Conservation (phyloP, 495 filamentous ascomycete genomes). For the Tuber microsphaerosporum region DNA sequence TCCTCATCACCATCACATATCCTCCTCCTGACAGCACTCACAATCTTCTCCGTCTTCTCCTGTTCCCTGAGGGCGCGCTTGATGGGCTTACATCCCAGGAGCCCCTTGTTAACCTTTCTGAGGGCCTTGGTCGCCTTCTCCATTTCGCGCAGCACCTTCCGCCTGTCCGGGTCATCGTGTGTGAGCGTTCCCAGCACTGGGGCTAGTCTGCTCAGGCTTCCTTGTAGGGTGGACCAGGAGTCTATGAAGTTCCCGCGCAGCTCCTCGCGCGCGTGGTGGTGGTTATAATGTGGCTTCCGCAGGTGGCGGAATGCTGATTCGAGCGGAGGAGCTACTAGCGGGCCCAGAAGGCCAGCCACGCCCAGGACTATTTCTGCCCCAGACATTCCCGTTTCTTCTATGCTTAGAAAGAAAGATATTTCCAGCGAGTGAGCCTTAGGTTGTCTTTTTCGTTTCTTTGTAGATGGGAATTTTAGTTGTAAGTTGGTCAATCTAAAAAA, state of each 20-base stretch:
- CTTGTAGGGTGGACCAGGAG: constrained; percentile 15
- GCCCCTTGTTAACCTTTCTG: constrained; percentile 11
- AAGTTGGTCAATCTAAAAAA: neutral
- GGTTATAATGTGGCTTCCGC: constrained; percentile 17
- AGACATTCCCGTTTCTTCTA: constrained; percentile 10
- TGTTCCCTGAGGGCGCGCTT: constrained; percentile 12
- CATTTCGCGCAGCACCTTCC: constrained; percentile 14
- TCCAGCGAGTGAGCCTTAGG: neutral
- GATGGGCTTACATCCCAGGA: constrained; percentile 17
- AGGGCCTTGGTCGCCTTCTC: constrained; percentile 15
- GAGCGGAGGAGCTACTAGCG: constrained; percentile 12
- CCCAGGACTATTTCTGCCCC: constrained; percentile 19
- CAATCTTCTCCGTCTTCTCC: constrained; percentile 15
- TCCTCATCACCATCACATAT: neutral
- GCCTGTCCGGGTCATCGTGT: constrained; percentile 15
- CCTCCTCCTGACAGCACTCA: constrained; percentile 15
- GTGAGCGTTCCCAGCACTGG: constrained; percentile 10
- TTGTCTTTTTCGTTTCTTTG: neutral
- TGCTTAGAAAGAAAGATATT: neutral
- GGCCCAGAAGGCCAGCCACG: constrained; percentile 15
- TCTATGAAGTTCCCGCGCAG: constrained; percentile 16
- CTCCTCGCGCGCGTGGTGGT: constrained; percentile 13
- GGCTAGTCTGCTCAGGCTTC: constrained; percentile 4
- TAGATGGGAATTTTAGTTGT: neutral
- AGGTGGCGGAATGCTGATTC: constrained; percentile 8